A percentile compares a stretch with the other conserved stretches of the same genome.
phyloP scores from a whole-genome alignment of 371 early-diverging fungal species.

The Saksenaea vasiformis region DNA sequence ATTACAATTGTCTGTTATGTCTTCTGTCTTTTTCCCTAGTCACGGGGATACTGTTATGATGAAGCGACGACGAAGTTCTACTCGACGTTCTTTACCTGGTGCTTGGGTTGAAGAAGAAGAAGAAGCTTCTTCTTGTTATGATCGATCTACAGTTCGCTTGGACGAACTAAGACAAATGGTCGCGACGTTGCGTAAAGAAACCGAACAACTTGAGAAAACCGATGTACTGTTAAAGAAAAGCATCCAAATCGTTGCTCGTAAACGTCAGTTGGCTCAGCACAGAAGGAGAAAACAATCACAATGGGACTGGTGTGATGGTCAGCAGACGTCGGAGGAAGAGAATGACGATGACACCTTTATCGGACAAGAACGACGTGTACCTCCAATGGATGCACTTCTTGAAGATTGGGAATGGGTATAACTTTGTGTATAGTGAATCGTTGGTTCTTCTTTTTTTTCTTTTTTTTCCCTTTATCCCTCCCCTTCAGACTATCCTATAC shows the following conservation, averaged over 20 bases:
- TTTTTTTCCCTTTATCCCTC: background rate
- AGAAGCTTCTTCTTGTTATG: conserved; percentile 7
- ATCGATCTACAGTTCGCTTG: conserved; percentile 10
- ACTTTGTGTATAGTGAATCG: background rate
- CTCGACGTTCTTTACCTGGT: conserved; percentile 28
- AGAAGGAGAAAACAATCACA: conserved; percentile 19
- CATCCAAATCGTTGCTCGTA: conserved; percentile 39
- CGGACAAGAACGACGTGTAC: background rate
- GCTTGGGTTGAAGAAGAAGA: conserved; percentile 38
- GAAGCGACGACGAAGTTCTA: conserved; percentile 9
- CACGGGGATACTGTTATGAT: conserved; percentile 12
- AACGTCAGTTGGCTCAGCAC: conserved; percentile 30
- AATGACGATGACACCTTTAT: background rate
- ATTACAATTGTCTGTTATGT: conserved; percentile 18
- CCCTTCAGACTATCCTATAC: background rate
- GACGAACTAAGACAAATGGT: conserved; percentile 35
- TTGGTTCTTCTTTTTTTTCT: no score
- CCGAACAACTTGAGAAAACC: conserved; percentile 39
- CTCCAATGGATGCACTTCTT: background rate
- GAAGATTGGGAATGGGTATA: conserved; percentile 3
- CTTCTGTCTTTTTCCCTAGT: conserved; percentile 24
- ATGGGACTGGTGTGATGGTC: conserved; percentile 27
- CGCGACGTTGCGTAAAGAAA: conserved; percentile 35
- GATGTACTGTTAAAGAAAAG: conserved; percentile 46
- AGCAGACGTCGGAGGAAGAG: background rate